These are phyloP conservation scores for Eucalyptus decipiens DNA, from an alignment of 345 rosid species.

Conservation along the genomic window DNA sequence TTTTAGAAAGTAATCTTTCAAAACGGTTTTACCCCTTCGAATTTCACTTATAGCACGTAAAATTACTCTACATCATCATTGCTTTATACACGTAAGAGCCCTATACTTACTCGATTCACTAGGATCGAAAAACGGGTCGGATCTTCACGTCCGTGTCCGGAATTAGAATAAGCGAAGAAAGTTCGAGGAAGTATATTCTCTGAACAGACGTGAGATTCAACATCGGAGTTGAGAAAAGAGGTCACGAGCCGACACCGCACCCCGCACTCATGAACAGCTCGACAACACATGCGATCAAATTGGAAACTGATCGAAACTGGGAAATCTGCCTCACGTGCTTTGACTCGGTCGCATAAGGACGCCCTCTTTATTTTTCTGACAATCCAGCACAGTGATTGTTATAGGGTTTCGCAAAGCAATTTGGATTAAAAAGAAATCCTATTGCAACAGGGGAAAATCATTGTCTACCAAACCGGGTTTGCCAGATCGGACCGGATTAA, in stretches of 20 bases:
- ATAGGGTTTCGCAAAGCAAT: neutral
- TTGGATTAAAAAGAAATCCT: neutral
- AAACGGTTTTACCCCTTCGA: rapidly evolving
- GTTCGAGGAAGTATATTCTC: neutral
- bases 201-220: neutral
- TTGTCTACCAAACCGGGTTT: neutral
- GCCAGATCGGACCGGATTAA: neutral
- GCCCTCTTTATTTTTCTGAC: neutral
- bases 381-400: neutral
- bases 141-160: neutral
- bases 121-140: neutral
- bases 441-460: neutral
- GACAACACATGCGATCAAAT: neutral
- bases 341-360: neutral
- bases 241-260: neutral
- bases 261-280: neutral
- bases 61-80: neutral
- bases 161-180: neutral
- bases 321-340: neutral
- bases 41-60: neutral
- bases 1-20: neutral
- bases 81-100: neutral
- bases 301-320: neutral
- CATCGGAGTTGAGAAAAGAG: neutral
- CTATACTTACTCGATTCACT: neutral